Conservation (phyloP, 2,329 filamentous ascomycete genomes). For the Xylariaceae sp. region DNA sequence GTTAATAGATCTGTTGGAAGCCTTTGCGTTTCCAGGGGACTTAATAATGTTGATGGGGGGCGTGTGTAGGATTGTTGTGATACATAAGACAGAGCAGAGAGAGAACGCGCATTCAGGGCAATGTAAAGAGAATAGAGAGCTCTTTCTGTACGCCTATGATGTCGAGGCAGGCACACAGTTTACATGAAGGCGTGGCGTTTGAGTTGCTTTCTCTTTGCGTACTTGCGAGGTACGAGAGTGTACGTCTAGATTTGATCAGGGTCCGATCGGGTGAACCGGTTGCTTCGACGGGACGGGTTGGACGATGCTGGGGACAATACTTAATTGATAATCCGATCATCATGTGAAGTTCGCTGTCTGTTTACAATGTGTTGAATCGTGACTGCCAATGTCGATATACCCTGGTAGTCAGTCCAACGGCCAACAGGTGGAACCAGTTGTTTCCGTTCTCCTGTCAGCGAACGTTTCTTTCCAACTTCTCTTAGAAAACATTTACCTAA, state of each 20-base stretch:
- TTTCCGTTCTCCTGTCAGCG: too few species aligned
- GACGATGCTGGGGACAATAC: neutral
- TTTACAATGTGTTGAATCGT: too few species aligned
- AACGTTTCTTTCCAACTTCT: neutral
- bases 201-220: neutral
- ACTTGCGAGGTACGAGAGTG: neutral
- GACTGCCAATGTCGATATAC: too few species aligned
- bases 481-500: neutral
- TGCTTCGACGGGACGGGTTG: slow-evolving; percentile 4
- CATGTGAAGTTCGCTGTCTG: too few species aligned
- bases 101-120: neutral
- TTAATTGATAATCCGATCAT: neutral
- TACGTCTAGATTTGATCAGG: neutral
- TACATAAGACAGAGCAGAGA: slow-evolving; percentile 2
- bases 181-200: neutral
- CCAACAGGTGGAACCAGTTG: too few species aligned
- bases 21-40: neutral
- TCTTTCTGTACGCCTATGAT: neutral
- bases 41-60: neutral
- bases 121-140: slow-evolving; percentile 7
- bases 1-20: slow-evolving; percentile 1
- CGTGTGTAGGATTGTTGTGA: neutral
- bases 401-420: too few species aligned
- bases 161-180: neutral
- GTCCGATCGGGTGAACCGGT: slow-evolving; percentile 6